Evolutionary conservation across 768 basidiomycete species (phyloP).

Genomic region (Termitomyces sp.): DNA sequence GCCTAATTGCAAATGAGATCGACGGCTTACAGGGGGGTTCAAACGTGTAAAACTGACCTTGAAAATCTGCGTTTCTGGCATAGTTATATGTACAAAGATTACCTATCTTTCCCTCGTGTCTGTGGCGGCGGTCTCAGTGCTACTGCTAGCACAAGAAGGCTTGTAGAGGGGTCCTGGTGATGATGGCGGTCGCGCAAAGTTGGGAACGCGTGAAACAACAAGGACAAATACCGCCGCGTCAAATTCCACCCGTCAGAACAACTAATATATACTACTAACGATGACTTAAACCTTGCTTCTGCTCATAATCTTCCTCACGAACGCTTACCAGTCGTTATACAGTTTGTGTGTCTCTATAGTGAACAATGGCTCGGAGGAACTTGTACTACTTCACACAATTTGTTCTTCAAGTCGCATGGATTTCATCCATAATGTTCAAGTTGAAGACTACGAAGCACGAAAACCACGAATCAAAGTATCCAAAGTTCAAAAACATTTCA

Average conservation of each 20-base stretch:
- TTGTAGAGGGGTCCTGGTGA: constrained; percentile 10
- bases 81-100: constrained; percentile 23
- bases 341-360: too few species aligned
- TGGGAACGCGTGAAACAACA: constrained; percentile 42
- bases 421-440: neutral
- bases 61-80: constrained; percentile 88
- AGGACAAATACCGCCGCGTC: constrained; percentile 25
- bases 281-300: too few species aligned
- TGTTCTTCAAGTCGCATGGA: too few species aligned
- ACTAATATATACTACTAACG: too few species aligned
- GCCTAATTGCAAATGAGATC: constrained; percentile 50
- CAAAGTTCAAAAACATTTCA: neutral
- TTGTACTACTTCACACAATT: too few species aligned
- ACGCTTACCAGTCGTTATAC: too few species aligned
- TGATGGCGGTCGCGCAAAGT: constrained; percentile 24
- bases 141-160: constrained; percentile 2
- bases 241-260: too few species aligned
- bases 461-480: neutral
- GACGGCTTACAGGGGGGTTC: constrained; percentile 16
- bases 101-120: neutral
- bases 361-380: too few species aligned
- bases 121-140: neutral
- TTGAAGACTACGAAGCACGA: neutral
- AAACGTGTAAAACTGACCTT: constrained; percentile 49
- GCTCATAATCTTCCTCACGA: too few species aligned